Evolutionary conservation across 768 basidiomycete species (phyloP), one percentile per base, ranked within the genome.

Genomic region (Leccinum ochraceum): DNA sequence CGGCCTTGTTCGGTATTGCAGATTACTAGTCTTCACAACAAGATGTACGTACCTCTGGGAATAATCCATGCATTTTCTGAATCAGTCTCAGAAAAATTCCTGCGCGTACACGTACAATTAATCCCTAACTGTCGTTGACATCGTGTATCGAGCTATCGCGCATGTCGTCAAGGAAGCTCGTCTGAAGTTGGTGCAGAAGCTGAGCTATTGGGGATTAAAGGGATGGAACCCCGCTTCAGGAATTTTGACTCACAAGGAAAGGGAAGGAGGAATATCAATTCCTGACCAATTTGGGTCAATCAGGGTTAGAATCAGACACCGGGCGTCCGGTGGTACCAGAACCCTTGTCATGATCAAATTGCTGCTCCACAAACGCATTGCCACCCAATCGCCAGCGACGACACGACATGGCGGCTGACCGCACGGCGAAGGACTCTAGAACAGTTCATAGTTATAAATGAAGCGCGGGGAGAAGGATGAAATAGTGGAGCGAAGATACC

Each of bases 91-190:
- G 20, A 34, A 39, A 30, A 17, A 36, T 58, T 30, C 32, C 16
- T 32, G 14, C 39, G 39, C 16, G 34, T 57, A 63, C 56, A 69
- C 55, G 61, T 61, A 64, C 56, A 58, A 51, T 30, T 54, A 48
- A 10, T 48, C 42, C 58, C 48, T 44, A 26, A 49, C 48, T 49
- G 24, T 49, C 48, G 48, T 8, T 24, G 48, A 2, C 20, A 48
- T 11, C 22, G 20, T 13, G 24, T 26, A 59, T 66, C 42, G 14
- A 53, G 48, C n/a, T 53, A 62, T 46, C 9, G 22, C 39, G 16
- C 17, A 53, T 53, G 24, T 30, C 51, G 44, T 54, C 54, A 20
- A 24, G 20, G 42, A 30, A 34, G 22, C 32, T 32, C 7, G 9
- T 42, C 39, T n/a, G 17, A 42, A 42, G 39, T 42, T 42, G 39